Evolutionary conservation across 78 protist species (phyloP).

Genomic region (Cavenderia fasciculata): DNA sequence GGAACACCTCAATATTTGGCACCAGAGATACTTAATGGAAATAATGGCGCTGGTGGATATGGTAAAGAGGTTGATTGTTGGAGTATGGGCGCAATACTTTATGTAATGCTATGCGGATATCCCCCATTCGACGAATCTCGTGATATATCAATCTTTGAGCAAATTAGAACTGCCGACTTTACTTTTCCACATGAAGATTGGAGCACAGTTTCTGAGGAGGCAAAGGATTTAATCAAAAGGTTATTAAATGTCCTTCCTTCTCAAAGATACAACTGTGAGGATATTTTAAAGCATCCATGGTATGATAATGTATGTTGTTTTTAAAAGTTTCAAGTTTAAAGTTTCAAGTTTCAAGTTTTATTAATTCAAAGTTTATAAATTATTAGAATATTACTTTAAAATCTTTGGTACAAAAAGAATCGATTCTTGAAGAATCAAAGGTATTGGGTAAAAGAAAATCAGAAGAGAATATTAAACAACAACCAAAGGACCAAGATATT

Average conservation of each 20-base stretch:
- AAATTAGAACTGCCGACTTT: slow-evolving; percentile 56
- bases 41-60: slow-evolving; percentile 54
- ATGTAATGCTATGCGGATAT: slow-evolving; percentile 73
- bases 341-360: not conserved
- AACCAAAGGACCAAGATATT: not conserved
- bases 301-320: slow-evolving; percentile 15
- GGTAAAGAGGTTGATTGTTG: slow-evolving; percentile 79
- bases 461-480: not conserved
- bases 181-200: slow-evolving; percentile 37
- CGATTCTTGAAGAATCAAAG: not conserved
- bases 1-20: slow-evolving; percentile 80
- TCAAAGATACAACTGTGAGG: slow-evolving; percentile 36
- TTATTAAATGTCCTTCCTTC: slow-evolving; percentile 56
- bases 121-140: slow-evolving; percentile 70
- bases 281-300: slow-evolving; percentile 79
- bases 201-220: slow-evolving; percentile 21
- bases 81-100: slow-evolving; percentile 82
- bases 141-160: slow-evolving; percentile 65
- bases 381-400: slow-evolving; percentile 8
- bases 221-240: slow-evolving; percentile 73
- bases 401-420: slow-evolving; percentile 32
- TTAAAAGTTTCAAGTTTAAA: not conserved
- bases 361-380: not conserved
- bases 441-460: slow-evolving; percentile 71
- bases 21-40: slow-evolving; percentile 36